Base-by-base conservation (phyloP, 257 asterid genomes). In the Plantago ovata region DNA sequence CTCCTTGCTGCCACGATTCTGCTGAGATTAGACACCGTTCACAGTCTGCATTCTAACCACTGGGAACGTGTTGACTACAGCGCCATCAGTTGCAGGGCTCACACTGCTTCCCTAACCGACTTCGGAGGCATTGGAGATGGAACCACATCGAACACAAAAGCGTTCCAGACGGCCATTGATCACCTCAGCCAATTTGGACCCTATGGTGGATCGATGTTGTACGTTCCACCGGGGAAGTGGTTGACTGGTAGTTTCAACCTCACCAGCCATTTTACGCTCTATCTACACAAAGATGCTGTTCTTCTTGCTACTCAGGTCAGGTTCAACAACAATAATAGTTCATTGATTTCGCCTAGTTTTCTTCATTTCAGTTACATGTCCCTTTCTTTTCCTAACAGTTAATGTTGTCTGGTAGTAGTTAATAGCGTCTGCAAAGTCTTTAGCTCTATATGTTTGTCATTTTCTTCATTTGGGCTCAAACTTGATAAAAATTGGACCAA, bases 71-170 rank as follows among this genome's bases (percentile, higher is more conserved):
- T 81, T 4, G 82, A 79, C 57, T 85, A 82, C 72, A 38, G 70
- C 14, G 81, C 91, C 28, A 63, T 69, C 28, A 85, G 70, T 53
- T 80, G 95, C 68, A 75, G 97, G 55, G 68, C 66, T 11, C 85
- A 85, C 69, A 62, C 66, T 6, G 95, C 89, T 0, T 73, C 94
- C 1, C 20, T 92, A 61, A 66, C 84, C 13, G 95, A 93, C 13
- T 93, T 93, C 28, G 98, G 97, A 6, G 98, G 95, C 0, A 79
- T 93, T n/a, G 97, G 97, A 10, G 97, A 89, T 22, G 98, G 98
- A 21, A 72, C 49, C 21, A 93, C 95, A 45, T 79, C 73, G 61
- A 93, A 93, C 9, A 89, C 95, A 0, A 56, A 59, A 49, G 97
- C 89, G 12, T 88, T 93, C 65, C 75, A 68, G 73, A 62, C 81